Percentiles rank a stretch among this genome's conserved stretches.
These are phyloP conservation scores for Penicillium waksmanii DNA, from an alignment of 495 filamentous ascomycete species.

Conservation along the genomic window DNA sequence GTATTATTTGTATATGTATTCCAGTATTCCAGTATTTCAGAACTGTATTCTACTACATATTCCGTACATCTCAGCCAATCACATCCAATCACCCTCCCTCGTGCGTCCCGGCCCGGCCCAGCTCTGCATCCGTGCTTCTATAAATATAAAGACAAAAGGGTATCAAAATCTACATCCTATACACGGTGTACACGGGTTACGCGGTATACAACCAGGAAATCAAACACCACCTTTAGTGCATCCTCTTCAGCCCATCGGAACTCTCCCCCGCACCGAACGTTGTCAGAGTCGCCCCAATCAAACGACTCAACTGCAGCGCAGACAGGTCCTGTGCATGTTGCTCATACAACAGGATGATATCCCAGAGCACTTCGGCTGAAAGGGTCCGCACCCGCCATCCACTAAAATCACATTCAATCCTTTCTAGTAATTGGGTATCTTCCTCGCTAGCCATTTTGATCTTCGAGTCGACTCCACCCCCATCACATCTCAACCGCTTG, in stretches of 20 bases:
- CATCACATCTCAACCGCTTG: constrained; percentile 20
- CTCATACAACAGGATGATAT: constrained; percentile 38
- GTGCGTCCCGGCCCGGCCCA: constrained; percentile 1
- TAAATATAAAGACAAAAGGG: too few species aligned
- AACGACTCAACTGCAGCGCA: constrained; percentile 30
- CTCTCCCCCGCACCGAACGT: constrained; percentile 25
- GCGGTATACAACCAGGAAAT: too few species aligned
- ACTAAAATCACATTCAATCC: constrained; percentile 41
- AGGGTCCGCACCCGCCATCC: constrained; percentile 31
- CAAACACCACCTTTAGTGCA: constrained; percentile 5
- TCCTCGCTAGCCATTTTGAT: background rate
- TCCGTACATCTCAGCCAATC: background rate
- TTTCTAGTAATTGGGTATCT: background rate
- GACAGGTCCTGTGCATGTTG: constrained; percentile 20
- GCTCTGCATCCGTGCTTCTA: too few species aligned
- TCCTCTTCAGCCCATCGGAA: background rate
- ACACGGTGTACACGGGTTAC: too few species aligned
- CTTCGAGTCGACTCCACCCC: background rate
- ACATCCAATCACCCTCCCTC: background rate
- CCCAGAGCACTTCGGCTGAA: constrained; percentile 29
- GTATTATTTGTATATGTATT: background rate
- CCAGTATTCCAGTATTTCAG: background rate
- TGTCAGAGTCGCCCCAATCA: constrained; percentile 43
- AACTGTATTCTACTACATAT: background rate
- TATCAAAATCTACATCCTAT: too few species aligned